Percentiles rank a stretch among this genome's conserved stretches.
phyloP scores from a whole-genome alignment of 441 rosid genomes.

The Sinapis alba region DNA sequence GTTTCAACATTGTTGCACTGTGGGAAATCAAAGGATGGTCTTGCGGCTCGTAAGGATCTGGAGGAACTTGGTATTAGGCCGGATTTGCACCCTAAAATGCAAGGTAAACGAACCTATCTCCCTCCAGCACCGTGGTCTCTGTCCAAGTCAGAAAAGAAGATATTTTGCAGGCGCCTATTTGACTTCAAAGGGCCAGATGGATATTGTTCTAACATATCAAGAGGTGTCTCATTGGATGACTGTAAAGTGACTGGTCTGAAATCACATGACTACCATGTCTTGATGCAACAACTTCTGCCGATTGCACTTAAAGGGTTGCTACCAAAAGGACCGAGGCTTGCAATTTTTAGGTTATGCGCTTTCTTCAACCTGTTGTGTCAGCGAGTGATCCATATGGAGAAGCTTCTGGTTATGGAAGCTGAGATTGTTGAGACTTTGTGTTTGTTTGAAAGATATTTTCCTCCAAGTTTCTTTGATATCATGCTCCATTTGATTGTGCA shows the following conservation, averaged over 20 bases:
- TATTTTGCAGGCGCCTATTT: too few relatives aligned
- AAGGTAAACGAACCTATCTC: too few relatives aligned
- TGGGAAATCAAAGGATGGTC: too few relatives aligned
- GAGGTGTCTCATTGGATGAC: not conserved
- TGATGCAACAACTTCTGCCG: not conserved
- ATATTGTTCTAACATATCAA: not conserved
- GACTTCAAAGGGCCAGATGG: too few relatives aligned
- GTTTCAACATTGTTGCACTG: too few relatives aligned
- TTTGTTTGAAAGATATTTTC: not conserved
- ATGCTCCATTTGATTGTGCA: not conserved
- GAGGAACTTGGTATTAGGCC: too few relatives aligned
- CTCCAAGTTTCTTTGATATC: not conserved
- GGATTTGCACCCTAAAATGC: too few relatives aligned
- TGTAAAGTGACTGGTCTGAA: not conserved
- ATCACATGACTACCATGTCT: not conserved
- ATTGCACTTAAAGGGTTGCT: not conserved
- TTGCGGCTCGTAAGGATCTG: too few relatives aligned
- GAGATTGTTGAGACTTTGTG: not conserved
- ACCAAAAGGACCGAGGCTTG: not conserved
- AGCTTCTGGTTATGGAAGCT: not conserved
- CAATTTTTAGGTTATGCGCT: not conserved
- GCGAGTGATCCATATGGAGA: not conserved
- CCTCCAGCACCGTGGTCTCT: too few relatives aligned
- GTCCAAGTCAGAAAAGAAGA: too few relatives aligned
- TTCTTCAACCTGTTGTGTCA: not conserved